phyloP scores from a whole-genome alignment of 257 asterid genomes.

The Solanum sejunctum region DNA sequence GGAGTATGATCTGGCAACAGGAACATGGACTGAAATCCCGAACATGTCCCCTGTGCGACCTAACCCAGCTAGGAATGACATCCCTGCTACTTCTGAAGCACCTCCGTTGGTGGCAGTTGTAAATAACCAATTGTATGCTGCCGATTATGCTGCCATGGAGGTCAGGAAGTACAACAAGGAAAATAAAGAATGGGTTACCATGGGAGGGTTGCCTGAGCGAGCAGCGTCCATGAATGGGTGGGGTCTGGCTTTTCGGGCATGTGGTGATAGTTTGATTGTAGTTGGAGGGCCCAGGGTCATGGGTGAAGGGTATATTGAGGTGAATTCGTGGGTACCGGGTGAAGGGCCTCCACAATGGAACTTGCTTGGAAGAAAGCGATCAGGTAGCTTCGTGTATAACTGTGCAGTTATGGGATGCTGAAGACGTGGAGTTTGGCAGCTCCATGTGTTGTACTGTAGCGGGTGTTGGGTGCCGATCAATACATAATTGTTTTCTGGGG shows the following conservation, averaged over 20 bases:
- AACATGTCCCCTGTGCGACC: conserved; percentile 70
- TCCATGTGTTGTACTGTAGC: conserved; percentile 2
- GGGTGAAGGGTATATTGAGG: conserved; percentile 42
- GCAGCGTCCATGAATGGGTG: conserved; percentile 68
- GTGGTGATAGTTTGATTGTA: conserved; percentile 45
- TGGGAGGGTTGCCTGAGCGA: conserved; percentile 67
- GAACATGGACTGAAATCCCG: conserved; percentile 67
- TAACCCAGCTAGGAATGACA: conserved; percentile 36
- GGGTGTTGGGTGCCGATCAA: conserved; percentile 14
- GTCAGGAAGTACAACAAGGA: conserved; percentile 52
- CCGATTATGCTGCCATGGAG: conserved; percentile 73
- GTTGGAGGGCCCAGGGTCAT: conserved; percentile 62
- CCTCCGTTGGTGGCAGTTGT: conserved; percentile 88
- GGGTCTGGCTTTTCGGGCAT: conserved; percentile 47
- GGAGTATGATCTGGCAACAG: conserved; percentile 32
- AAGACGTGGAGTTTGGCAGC: conserved; percentile 17
- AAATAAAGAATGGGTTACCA: conserved; percentile 32
- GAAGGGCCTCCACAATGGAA: conserved; percentile 44
- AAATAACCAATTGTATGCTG: conserved; percentile 68
- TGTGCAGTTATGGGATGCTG: conserved; percentile 99
- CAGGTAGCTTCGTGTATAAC: conserved; percentile 84
- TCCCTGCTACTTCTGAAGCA: conserved; percentile 62
- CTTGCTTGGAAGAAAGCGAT: conserved; percentile 67
- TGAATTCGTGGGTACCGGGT: conserved; percentile 39
- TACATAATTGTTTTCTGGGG: conserved; percentile 31